A percentile compares a stretch with the other conserved stretches of the same genome.
Evolutionary conservation across 139 green algal species (phyloP).

Genomic region (Chlamydomonas incerta): DNA sequence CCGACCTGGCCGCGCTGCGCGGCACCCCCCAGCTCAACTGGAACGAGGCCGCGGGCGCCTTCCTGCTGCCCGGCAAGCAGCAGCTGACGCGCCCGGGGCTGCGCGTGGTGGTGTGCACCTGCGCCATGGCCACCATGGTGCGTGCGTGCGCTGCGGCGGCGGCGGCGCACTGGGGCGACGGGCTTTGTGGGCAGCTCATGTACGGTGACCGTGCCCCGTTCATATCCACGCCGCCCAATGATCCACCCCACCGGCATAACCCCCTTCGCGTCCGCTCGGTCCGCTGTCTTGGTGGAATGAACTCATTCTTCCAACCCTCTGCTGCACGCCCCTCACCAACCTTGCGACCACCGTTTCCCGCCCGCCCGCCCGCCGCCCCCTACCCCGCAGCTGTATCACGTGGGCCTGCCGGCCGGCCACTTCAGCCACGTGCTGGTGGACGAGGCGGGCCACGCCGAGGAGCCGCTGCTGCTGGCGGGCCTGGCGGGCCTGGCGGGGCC

Average conservation of each 20-base stretch:
- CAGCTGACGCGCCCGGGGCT: slow-evolving; percentile 18
- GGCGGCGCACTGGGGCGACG: no score
- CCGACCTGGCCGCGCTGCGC: not conserved
- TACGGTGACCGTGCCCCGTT: no score
- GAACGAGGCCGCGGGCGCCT: slow-evolving; percentile 42
- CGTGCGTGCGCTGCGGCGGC: not conserved
- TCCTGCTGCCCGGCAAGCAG: slow-evolving; percentile 40
- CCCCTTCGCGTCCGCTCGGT: no score
- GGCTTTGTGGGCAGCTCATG: no score
- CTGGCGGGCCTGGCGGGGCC: slow-evolving; percentile 53
- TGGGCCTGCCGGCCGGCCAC: slow-evolving; percentile 49
- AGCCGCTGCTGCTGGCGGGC: slow-evolving; percentile 52
- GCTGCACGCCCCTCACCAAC: no score
- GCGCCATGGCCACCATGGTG: slow-evolving; percentile 57
- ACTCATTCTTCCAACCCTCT: no score
- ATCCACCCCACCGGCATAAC: no score
- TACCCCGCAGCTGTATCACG: slow-evolving; percentile 52
- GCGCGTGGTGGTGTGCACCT: slow-evolving; percentile 56
- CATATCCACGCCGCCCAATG: no score
- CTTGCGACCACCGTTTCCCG: no score
- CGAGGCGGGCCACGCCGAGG: slow-evolving; percentile 70
- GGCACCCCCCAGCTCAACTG: slow-evolving; percentile 10
- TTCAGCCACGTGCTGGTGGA: slow-evolving; percentile 70
- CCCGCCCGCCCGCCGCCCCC: not conserved
- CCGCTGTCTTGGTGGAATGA: no score